A percentile compares a stretch with the other conserved stretches of the same genome.
These are phyloP conservation scores for Picea glauca DNA, from an alignment of 75 land plant species.

Conservation along the genomic window DNA sequence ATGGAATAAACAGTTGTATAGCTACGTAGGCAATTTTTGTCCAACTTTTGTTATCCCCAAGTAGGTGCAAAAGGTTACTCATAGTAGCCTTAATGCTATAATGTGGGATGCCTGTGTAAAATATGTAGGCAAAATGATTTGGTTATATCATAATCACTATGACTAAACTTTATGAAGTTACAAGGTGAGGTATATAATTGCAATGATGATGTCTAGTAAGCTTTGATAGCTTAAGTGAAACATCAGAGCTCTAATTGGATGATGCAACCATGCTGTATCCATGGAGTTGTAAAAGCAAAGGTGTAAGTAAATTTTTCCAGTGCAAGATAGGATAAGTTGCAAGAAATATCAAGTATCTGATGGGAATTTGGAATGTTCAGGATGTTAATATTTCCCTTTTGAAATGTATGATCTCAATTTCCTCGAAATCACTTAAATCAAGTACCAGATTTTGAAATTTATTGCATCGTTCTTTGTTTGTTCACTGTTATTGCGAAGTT, in stretches of 20 bases:
- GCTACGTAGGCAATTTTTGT: slow-evolving; percentile 2
- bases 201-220: background rate
- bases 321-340: background rate
- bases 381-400: background rate
- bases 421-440: background rate
- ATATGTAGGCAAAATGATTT: slow-evolving; percentile 6
- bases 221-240: background rate
- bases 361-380: slow-evolving; percentile 5
- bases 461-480: background rate
- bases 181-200: background rate
- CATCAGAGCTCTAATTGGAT: slow-evolving; percentile 8
- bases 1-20: slow-evolving; percentile 2
- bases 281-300: background rate
- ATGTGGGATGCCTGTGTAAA: background rate
- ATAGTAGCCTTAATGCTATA: background rate
- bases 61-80: slow-evolving; percentile 1
- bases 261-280: slow-evolving; percentile 1
- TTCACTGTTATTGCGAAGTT: background rate
- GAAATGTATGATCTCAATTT: background rate
- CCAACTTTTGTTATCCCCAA: background rate
- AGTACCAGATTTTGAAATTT: background rate
- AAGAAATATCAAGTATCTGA: slow-evolving; percentile 1
- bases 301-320: background rate
- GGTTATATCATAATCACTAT: slow-evolving; percentile 3
- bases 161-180: background rate